Evolutionary conservation across 768 basidiomycete genomes (phyloP).

Genomic region (Termitomyces sp.): DNA sequence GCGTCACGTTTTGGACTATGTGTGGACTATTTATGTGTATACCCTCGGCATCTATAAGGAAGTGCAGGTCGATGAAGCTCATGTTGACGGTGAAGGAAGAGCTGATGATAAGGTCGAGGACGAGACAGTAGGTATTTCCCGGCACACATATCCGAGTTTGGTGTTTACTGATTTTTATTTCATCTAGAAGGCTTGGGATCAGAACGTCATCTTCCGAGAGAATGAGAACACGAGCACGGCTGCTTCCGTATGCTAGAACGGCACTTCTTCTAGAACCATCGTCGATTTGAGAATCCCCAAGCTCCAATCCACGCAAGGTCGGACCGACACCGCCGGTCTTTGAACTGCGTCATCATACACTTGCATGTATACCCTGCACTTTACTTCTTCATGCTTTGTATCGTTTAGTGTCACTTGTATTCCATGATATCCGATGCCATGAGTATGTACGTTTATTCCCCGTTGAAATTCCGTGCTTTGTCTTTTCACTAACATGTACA

Average conservation of each 20-base stretch:
- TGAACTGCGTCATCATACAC: neutral
- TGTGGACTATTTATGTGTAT: conserved; percentile 28
- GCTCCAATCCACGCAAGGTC: too few relatives aligned
- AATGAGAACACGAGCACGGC: neutral
- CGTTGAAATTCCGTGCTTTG: neutral
- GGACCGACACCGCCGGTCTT: neutral
- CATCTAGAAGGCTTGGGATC: neutral
- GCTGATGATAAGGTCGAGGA: neutral
- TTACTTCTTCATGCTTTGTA: neutral
- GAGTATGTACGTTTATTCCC: neutral
- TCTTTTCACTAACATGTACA: neutral
- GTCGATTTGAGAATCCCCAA: neutral
- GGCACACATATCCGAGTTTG: too few relatives aligned
- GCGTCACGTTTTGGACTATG: conserved; percentile 28
- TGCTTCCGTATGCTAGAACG: neutral
- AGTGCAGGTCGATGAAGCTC: neutral
- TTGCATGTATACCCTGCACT: neutral
- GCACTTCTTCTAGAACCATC: neutral
- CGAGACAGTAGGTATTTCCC: neutral
- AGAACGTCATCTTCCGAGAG: neutral
- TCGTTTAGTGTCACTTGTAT: neutral
- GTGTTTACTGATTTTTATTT: neutral
- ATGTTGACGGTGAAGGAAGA: neutral
- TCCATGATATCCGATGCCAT: neutral
- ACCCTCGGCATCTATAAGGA: conserved; percentile 10